Conservation (phyloP, 2,329 filamentous ascomycete species). For the Anisogramma anomala region DNA sequence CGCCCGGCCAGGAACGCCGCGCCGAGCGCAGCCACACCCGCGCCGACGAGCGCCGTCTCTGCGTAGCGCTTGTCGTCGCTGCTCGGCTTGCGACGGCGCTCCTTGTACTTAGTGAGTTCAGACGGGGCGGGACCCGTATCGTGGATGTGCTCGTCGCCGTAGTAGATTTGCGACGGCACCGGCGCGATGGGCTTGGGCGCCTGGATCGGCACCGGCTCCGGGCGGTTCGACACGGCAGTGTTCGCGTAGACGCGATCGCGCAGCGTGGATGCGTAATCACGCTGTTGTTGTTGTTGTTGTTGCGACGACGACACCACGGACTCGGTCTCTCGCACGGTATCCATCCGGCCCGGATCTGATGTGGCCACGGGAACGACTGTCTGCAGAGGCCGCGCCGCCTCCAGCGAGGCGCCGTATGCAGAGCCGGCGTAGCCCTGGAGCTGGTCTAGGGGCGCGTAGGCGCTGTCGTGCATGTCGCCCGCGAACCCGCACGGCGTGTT, state of each 20-base stretch:
- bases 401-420: constrained; percentile 26
- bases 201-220: constrained; percentile 59
- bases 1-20: constrained; percentile 32
- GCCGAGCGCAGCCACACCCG: constrained; percentile 36
- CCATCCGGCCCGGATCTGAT: constrained; percentile 51
- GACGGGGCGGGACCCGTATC: constrained; percentile 26
- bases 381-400: constrained; percentile 36
- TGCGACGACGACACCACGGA: constrained; percentile 35
- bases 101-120: not conserved
- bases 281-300: too few species aligned
- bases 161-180: constrained; percentile 58
- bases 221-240: constrained; percentile 26
- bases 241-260: constrained; percentile 22
- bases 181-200: constrained; percentile 72
- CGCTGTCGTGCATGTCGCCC: constrained; percentile 23
- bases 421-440: constrained; percentile 16
- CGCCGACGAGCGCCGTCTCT: constrained; percentile 35
- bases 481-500: constrained; percentile 45
- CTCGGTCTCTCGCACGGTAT: constrained; percentile 34
- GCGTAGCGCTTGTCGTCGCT: constrained; percentile 26
- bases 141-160: constrained; percentile 33
- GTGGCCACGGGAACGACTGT: constrained; percentile 56
- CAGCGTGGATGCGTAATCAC: too few species aligned
- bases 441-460: constrained; percentile 16
- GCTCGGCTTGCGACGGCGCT: constrained; percentile 12